Percentiles rank a stretch among this genome's conserved stretches.
Evolutionary conservation across 179 eudicot species (phyloP).

Genomic region (Silene noctiflora): DNA sequence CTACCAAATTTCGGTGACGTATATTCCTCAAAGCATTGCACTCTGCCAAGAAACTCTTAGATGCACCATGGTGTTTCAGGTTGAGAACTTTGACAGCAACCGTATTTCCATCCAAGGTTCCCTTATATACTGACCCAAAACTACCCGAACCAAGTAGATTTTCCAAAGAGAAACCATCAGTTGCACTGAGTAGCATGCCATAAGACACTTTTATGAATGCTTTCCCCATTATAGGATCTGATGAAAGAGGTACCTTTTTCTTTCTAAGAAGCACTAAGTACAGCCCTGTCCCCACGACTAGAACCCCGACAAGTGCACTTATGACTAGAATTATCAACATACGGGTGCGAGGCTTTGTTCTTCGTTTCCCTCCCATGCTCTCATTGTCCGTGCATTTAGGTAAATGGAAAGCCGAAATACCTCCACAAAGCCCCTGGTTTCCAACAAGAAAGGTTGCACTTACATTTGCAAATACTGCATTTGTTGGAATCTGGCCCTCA

Average conservation of each 20-base stretch:
- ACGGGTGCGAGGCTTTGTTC: background rate
- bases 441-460: slow-evolving; percentile 16
- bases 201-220: slow-evolving; percentile 10
- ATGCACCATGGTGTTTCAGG: slow-evolving; percentile 5
- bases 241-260: background rate
- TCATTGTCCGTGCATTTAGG: slow-evolving; percentile 11
- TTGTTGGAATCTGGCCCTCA: slow-evolving; percentile 24
- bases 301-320: slow-evolving; percentile 2
- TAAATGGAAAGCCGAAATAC: slow-evolving; percentile 12
- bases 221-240: background rate
- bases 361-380: background rate
- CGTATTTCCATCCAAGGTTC: background rate
- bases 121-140: slow-evolving; percentile 11
- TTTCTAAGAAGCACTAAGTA: background rate
- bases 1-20: slow-evolving; percentile 7
- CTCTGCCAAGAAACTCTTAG: slow-evolving; percentile 15
- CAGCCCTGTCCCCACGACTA: background rate
- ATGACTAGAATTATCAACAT: background rate
- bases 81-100: slow-evolving; percentile 16
- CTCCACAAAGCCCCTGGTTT: slow-evolving; percentile 23
- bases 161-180: slow-evolving; percentile 1
- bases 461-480: slow-evolving; percentile 16
- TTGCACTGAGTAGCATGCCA: slow-evolving; percentile 10
- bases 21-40: slow-evolving; percentile 11
- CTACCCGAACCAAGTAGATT: slow-evolving; percentile 12